These are phyloP conservation scores for Plasmodium blacklocki DNA, from an alignment of 169 alveolate genomes.

Conservation along the genomic window DNA sequence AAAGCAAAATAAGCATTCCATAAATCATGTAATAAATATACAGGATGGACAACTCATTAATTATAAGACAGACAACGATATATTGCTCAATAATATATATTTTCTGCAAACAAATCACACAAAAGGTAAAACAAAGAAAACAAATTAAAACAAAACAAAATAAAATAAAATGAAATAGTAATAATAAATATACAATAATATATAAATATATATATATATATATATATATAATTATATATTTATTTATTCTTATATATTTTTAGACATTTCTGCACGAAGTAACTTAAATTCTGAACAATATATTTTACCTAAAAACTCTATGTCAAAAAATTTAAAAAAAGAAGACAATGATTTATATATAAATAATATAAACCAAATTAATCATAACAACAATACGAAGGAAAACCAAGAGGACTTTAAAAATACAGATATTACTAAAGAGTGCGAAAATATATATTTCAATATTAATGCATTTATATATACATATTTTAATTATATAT, in stretches of 20 bases:
- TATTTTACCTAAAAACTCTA: too few relatives aligned
- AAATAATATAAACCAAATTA: background rate
- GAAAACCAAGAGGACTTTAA: slow-evolving; percentile 21
- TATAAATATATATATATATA: too few relatives aligned
- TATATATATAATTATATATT: too few relatives aligned
- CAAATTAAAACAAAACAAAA: too few relatives aligned
- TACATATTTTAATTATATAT: slow-evolving; percentile 60
- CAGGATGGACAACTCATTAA: slow-evolving; percentile 33
- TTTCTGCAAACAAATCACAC: background rate
- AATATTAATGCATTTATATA: slow-evolving; percentile 73
- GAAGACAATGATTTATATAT: too few relatives aligned
- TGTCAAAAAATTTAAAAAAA: too few relatives aligned
- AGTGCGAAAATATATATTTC: slow-evolving; percentile 71
- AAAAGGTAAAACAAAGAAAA: slow-evolving; percentile 9
- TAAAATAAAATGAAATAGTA: too few relatives aligned
- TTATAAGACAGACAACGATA: slow-evolving; percentile 48
- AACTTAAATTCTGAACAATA: too few relatives aligned
- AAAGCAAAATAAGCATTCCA: background rate
- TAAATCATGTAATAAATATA: slow-evolving; percentile 6
- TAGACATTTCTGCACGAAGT: too few relatives aligned
- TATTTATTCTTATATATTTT: too few relatives aligned
- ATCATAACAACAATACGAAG: background rate
- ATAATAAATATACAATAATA: too few relatives aligned
- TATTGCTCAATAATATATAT: slow-evolving; percentile 48
- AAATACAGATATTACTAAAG: slow-evolving; percentile 23